Evolutionary conservation across 768 basidiomycete species (phyloP).

Genomic region (Calocera cornea): DNA sequence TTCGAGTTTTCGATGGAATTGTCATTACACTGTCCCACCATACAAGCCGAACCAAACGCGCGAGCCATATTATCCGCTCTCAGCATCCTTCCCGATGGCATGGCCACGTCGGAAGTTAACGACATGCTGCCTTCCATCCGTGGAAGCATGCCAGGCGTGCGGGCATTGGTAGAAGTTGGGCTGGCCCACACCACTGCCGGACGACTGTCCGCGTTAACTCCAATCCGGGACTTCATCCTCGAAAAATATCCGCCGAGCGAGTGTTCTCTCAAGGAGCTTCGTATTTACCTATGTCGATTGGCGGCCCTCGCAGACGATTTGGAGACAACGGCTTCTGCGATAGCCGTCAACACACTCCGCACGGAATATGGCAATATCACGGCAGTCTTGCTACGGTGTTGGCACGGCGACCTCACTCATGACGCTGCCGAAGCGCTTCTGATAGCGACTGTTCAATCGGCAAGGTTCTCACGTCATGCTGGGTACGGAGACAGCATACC

Average conservation of each 20-base stretch:
- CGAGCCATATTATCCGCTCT: conserved; percentile 17
- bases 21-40: conserved; percentile 15
- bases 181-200: background rate
- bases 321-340: too few species aligned
- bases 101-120: background rate
- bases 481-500: too few species aligned
- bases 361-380: too few species aligned
- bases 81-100: conserved; percentile 20
- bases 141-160: background rate
- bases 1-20: conserved; percentile 4
- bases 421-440: too few species aligned
- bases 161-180: background rate
- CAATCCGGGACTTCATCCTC: background rate
- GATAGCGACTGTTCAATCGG: too few species aligned
- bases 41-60: conserved; percentile 18
- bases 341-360: too few species aligned
- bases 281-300: too few species aligned
- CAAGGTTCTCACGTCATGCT: too few species aligned
- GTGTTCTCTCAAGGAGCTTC: background rate
- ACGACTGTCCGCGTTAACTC: background rate
- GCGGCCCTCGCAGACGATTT: too few species aligned
- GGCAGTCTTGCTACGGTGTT: too few species aligned
- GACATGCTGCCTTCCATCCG: background rate
- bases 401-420: too few species aligned
- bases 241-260: background rate